Evolutionary conservation across 2,329 filamentous ascomycete genomes (phyloP), one percentile per base, ranked within the genome.

Genomic region (Fusarium clavum): DNA sequence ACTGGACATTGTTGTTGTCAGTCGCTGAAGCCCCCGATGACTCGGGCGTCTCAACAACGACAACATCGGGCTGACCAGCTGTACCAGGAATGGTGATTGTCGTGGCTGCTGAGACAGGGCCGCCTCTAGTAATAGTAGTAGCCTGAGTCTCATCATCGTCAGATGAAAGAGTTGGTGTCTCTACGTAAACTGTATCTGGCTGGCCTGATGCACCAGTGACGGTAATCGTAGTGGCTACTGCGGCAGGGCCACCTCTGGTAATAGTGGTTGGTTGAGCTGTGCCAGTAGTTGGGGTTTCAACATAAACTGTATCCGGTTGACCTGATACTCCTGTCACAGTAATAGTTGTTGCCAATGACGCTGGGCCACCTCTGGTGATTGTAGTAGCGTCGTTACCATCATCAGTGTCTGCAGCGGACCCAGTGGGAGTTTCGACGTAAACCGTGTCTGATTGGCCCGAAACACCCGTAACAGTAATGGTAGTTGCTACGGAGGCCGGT

Each of bases 1-100:
- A 27, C 13, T 48, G 24, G 5, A 45, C 22, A 0, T 34, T 29
- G 2, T 22, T 24, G 2, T 16, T 18, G 6, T 38, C 34, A 12
- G 34, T 38, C 10, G 18, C 34, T 12, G 34, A 38, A 3, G 34
- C 18, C 1, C 24, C 24, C 24, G 24, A 24, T 24, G 24, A 24
- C 24, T 38, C 34, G 2, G 52, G 53, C 1, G 25, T 67, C 18
- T 70, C 47, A 3, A 69, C 18, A 5, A 70, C 22, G 7, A 69
- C 44, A 10, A 57, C 70, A 4, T 55, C 61, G 1, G 59, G 48
- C 9, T 43, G 20, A 4, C 53, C 57, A 3, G 67, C 49, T 5
- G 25, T 20, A 5, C 61, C 47, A 0, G 56, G 56, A 2, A 66
- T 38, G 1, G 44, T 70, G 1, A 62, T 29, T 0, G 61, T 69